Evolutionary conservation across 106 monocot genomes (phyloP), one percentile per base, ranked within the genome.

Genomic region (Platanthera zijinensis): DNA sequence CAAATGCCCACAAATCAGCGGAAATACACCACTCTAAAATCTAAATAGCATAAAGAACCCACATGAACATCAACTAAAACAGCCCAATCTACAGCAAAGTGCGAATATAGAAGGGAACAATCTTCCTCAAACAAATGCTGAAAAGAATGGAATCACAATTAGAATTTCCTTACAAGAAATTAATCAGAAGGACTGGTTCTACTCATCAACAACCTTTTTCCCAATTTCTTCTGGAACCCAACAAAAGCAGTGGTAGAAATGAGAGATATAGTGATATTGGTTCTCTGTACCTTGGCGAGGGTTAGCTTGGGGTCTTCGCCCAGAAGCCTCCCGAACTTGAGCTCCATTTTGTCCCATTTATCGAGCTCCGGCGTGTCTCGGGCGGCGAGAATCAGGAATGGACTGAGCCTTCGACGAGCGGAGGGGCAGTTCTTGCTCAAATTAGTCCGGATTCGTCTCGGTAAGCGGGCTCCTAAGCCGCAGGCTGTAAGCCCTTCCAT

Each of bases 301-400:
- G 95, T 92, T 49, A 95, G 87, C 54, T 95, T 89, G 59, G 95
- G 95, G 78, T 92, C 95, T 82, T 95, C 95, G 10, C 95, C 95
- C 39, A 92, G 78, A 56, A 95, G 87, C n/a, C 83, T 67, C 3
- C 95, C 95, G 76, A 95, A 95, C 84, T 95, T 84, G 81, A 95
- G 84, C 84, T 95, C 95, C 95, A 95, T 92, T 57, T 83, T 84
- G 51, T 95, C 95, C 95, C 91, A 95, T 74, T 88, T 75, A 82
- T 92, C 86, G 10, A 95, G 83, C 74, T 91, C 86, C 11, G 84
- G 87, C 4, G 69, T 82, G 6, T 84, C 92, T 3, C 74, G 69
- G 50, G 85, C 81, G 15, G 83, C 74, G 79, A 63, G 32, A 13
- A 69, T 69, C 15, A 50, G 45, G 39, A 75, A 70, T 25, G 25